These are phyloP conservation scores for Rubus idaeus DNA, from an alignment of 306 rosid genomes.

Conservation along the genomic window DNA sequence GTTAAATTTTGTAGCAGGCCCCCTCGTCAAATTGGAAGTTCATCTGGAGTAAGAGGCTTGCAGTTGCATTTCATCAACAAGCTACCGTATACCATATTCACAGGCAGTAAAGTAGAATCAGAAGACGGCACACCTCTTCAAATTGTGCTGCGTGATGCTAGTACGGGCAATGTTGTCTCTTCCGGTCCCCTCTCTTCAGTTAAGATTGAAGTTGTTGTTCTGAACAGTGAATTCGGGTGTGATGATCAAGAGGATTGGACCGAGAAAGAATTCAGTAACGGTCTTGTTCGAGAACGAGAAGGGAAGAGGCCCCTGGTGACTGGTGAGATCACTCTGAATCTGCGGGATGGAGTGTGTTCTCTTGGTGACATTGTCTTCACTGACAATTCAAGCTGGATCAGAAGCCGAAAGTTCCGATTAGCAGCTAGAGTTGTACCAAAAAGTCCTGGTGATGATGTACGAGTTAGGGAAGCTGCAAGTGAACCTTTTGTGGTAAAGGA, in stretches of 20 bases:
- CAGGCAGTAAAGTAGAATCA: slow-evolving; percentile 30
- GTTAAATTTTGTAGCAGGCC: slow-evolving; percentile 35
- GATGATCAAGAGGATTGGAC: slow-evolving; percentile 54
- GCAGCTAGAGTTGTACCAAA: slow-evolving; percentile 44
- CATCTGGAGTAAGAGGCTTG: slow-evolving; percentile 44
- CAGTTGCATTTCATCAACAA: slow-evolving; percentile 41
- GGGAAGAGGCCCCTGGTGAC: slow-evolving; percentile 49
- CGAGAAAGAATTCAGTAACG: slow-evolving; percentile 41
- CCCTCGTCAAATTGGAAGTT: slow-evolving; percentile 25
- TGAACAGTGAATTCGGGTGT: slow-evolving; percentile 50
- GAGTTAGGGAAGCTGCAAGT: slow-evolving; percentile 56
- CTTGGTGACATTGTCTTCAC: slow-evolving; percentile 30
- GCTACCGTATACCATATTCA: slow-evolving; percentile 38
- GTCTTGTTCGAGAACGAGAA: slow-evolving; percentile 41
- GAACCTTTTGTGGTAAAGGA: slow-evolving; percentile 59
- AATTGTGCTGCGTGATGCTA: slow-evolving; percentile 46
- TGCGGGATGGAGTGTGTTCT: slow-evolving; percentile 43
- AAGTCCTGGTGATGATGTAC: slow-evolving; percentile 10
- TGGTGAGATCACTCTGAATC: slow-evolving; percentile 40
- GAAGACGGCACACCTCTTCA: slow-evolving; percentile 28
- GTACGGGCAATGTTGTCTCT: slow-evolving; percentile 29
- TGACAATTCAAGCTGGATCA: slow-evolving; percentile 71
- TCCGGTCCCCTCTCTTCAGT: slow-evolving; percentile 46
- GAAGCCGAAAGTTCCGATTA: slow-evolving; percentile 49
- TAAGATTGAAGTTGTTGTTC: slow-evolving; percentile 44